Percentiles rank a stretch among this genome's conserved stretches.
Evolutionary conservation across 441 rosid species (phyloP).

Genomic region (Adansonia rubrostipa): DNA sequence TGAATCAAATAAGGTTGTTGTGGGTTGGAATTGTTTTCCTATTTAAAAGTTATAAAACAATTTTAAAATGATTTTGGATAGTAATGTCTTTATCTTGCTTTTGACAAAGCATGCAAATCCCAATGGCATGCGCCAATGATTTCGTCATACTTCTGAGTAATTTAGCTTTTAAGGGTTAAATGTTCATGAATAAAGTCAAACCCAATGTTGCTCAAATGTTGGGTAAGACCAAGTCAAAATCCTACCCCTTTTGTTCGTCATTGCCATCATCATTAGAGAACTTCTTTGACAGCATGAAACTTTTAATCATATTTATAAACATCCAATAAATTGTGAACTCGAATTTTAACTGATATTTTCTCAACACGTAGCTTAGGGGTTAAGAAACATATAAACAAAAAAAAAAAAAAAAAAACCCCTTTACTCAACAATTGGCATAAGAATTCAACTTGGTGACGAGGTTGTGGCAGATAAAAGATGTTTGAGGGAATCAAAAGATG

Average conservation of each 20-base stretch:
- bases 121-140: neutral
- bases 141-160: neutral
- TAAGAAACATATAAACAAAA: too few species aligned
- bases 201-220: neutral
- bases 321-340: too few species aligned
- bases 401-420: neutral
- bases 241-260: neutral
- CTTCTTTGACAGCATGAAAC: neutral
- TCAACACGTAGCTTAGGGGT: too few species aligned
- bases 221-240: neutral
- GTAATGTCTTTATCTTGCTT: neutral
- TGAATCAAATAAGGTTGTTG: neutral
- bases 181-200: neutral
- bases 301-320: too few species aligned
- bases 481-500: neutral
- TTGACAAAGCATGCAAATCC: conserved; percentile 7
- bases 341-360: too few species aligned
- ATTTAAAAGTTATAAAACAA: neutral
- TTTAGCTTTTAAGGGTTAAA: neutral
- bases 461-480: too few species aligned
- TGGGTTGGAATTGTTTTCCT: neutral
- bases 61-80: neutral
- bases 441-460: neutral
- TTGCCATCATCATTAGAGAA: neutral
- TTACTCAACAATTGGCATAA: neutral